Percentiles rank a stretch among this genome's conserved stretches.
phyloP scores from a whole-genome alignment of 345 rosid species.

The Salix suchowensis region DNA sequence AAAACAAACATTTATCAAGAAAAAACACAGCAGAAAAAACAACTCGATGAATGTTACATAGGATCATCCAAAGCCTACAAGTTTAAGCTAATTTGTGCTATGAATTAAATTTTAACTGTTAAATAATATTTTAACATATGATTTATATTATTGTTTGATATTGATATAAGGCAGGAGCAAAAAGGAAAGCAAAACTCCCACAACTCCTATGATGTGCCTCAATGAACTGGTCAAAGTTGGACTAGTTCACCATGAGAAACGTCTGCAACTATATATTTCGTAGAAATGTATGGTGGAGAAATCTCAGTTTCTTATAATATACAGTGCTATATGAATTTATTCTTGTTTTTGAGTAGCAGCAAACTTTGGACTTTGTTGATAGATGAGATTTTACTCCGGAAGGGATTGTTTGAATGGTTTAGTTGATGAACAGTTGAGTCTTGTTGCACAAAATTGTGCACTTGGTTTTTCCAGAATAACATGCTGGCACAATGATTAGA shows the following conservation, averaged over 20 bases:
- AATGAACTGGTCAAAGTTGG: not conserved
- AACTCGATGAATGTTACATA: not conserved
- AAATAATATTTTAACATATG: too few relatives aligned
- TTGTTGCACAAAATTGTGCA: not conserved
- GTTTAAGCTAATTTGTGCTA: too few relatives aligned
- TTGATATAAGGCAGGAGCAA: not conserved
- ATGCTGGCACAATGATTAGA: not conserved
- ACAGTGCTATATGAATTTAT: not conserved
- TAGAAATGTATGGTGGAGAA: not conserved
- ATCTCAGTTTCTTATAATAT: not conserved
- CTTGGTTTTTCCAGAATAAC: too few relatives aligned
- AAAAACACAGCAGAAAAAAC: not conserved
- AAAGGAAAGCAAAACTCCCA: not conserved
- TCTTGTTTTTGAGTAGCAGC: not conserved
- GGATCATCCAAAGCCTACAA: too few relatives aligned
- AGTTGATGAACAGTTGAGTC: not conserved
- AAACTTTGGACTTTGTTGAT: not conserved
- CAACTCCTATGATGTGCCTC: not conserved
- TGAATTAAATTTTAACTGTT: too few relatives aligned
- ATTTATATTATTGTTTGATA: too few relatives aligned
- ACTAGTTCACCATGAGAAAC: not conserved
- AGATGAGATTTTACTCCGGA: not conserved
- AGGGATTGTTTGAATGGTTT: not conserved
- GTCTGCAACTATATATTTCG: not conserved
- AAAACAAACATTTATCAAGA: not conserved